Percentiles rank a stretch among this genome's conserved stretches.
Conservation (phyloP, 805 yeast genomes). For the Zygoascus tannicola region DNA sequence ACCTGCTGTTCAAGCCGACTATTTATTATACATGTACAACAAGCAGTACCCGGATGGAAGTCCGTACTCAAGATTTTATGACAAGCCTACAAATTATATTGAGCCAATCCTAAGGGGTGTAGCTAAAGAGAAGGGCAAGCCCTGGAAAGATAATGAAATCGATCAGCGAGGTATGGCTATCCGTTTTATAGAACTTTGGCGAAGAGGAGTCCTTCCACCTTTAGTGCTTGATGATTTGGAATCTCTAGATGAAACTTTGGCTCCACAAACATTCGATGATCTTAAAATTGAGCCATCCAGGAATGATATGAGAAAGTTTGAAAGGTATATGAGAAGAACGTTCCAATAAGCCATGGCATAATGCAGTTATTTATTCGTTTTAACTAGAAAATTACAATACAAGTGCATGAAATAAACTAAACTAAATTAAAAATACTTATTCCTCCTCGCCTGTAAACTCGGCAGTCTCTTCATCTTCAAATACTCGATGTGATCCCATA, state of each 20-base stretch:
- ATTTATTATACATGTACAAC: slow-evolving; percentile 64
- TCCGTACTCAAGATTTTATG: slow-evolving; percentile 38
- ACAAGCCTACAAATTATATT: slow-evolving; percentile 63
- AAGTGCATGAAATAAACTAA: too few species aligned
- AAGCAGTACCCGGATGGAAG: slow-evolving; percentile 23
- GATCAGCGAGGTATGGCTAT: slow-evolving; percentile 20
- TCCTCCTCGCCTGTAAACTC: neutral
- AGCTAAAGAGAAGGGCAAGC: slow-evolving; percentile 32
- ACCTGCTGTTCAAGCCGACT: slow-evolving; percentile 81
- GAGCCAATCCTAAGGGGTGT: slow-evolving; percentile 40
- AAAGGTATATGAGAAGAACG: neutral
- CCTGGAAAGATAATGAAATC: slow-evolving; percentile 19
- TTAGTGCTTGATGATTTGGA: slow-evolving; percentile 3
- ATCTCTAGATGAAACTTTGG: neutral
- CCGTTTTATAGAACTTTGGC: slow-evolving; percentile 2
- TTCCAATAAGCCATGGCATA: neutral
- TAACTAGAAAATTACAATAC: neutral
- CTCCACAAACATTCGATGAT: neutral
- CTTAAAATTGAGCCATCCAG: neutral
- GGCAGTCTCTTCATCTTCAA: slow-evolving; percentile 23
- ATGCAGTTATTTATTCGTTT: too few species aligned
- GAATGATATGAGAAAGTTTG: neutral
- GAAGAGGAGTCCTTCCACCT: slow-evolving; percentile 3
- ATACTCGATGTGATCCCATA: slow-evolving; percentile 27
- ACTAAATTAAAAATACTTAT: neutral